These are phyloP conservation scores for Cymbomonas tetramitiformis DNA, from an alignment of 139 green algal species.

Conservation along the genomic window DNA sequence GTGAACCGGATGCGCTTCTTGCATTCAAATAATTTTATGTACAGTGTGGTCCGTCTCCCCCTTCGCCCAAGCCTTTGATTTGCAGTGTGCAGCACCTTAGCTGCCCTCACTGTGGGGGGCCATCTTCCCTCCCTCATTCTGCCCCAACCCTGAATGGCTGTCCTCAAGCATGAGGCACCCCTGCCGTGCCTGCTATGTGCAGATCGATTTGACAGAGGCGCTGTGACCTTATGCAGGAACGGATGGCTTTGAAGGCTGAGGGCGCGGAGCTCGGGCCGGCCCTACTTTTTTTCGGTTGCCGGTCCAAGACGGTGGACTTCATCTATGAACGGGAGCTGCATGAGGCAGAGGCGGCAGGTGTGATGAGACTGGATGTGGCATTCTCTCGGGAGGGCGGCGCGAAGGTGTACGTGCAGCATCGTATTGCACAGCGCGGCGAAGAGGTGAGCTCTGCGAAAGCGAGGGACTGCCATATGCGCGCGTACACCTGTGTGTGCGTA, in stretches of 20 bases:
- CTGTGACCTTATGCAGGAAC: no score
- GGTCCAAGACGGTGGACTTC: conserved; percentile 60
- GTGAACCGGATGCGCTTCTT: no score
- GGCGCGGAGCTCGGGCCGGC: conserved; percentile 15
- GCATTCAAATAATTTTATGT: no score
- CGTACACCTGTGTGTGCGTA: conserved; percentile 14
- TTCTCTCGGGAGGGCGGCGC: conserved; percentile 47
- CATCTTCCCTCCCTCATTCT: no score
- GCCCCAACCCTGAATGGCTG: no score
- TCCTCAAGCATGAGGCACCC: no score
- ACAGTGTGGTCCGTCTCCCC: no score
- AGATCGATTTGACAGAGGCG: no score
- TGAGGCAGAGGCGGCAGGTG: conserved; percentile 41
- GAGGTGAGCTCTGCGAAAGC: conserved; percentile 37
- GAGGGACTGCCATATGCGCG: neutral
- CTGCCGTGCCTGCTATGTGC: no score
- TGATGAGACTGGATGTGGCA: conserved; percentile 55
- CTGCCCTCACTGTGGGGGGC: no score
- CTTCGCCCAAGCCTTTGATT: no score
- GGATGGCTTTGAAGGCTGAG: neutral
- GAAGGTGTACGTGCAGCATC: conserved; percentile 84
- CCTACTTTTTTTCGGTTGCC: conserved; percentile 77
- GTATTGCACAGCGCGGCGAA: conserved; percentile 41
- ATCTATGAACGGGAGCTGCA: conserved; percentile 59
- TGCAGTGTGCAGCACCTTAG: no score